Conservation (phyloP, 1,139 yeast species). For the Suhomyces terraborum region DNA sequence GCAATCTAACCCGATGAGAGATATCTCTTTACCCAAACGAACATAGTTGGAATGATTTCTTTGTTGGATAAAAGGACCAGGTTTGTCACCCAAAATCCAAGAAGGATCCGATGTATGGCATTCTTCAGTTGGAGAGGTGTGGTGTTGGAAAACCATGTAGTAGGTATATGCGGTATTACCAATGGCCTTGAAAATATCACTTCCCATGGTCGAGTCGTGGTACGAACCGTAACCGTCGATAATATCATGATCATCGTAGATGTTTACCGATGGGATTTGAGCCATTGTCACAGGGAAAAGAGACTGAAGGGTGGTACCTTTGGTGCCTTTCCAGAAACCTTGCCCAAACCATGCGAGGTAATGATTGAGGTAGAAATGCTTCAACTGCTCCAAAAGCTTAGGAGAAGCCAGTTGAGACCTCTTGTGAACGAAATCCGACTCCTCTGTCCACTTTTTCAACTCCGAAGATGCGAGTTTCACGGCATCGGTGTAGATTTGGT, state of each 20-base stretch:
- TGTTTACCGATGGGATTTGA: constrained; percentile 79
- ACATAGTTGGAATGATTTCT: constrained; percentile 67
- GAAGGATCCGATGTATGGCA: constrained; percentile 47
- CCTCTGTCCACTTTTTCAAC: constrained; percentile 64
- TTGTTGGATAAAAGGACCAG: constrained; percentile 70
- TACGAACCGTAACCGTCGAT: constrained; percentile 96
- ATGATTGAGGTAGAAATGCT: constrained; percentile 66
- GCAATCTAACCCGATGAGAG: constrained; percentile 82
- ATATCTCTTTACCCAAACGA: constrained; percentile 72
- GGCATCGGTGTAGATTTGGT: constrained; percentile 88
- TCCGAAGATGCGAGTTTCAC: constrained; percentile 60
- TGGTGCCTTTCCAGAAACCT: constrained; percentile 78
- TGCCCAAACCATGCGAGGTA: constrained; percentile 87
- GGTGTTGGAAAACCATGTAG: constrained; percentile 91
- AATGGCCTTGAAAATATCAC: constrained; percentile 65
- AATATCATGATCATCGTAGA: constrained; percentile 89
- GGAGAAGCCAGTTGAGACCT: constrained; percentile 41
- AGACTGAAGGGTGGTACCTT: constrained; percentile 63
- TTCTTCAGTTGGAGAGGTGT: constrained; percentile 53
- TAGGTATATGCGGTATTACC: constrained; percentile 82
- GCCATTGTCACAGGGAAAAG: constrained; percentile 76
- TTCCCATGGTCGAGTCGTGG: constrained; percentile 69
- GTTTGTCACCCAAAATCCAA: constrained; percentile 55
- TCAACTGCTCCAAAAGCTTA: constrained; percentile 55
- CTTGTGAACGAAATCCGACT: constrained; percentile 51